Percentiles rank a stretch among this genome's conserved stretches.
These are phyloP conservation scores for Tylopilus sp. DNA, from an alignment of 1,284 basidiomycete genomes.

Conservation along the genomic window DNA sequence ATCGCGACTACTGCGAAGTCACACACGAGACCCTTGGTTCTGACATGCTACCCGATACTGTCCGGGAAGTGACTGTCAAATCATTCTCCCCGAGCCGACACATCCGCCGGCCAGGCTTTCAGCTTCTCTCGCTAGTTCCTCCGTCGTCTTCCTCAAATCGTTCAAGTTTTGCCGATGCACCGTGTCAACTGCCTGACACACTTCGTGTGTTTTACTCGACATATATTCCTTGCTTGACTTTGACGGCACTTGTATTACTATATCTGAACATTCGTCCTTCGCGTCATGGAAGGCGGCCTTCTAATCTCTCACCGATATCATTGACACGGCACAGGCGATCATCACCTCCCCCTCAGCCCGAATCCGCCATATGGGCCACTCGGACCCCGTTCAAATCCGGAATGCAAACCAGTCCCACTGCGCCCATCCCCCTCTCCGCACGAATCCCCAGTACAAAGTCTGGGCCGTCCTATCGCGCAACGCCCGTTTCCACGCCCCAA, in stretches of 20 bases:
- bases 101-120: constrained; percentile 84
- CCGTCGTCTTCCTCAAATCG: constrained; percentile 31
- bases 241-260: constrained; percentile 39
- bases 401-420: constrained; percentile 33
- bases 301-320: constrained; percentile 33
- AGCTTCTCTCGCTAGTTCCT: constrained; percentile 80
- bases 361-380: constrained; percentile 47
- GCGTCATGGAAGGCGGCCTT: constrained; percentile 24
- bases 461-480: constrained; percentile 38
- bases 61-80: constrained; percentile 83
- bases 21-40: constrained; percentile 56
- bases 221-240: constrained; percentile 54
- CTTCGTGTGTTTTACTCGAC: constrained; percentile 68
- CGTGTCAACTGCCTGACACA: constrained; percentile 81
- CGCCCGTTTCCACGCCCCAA: constrained; percentile 36
- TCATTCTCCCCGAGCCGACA: constrained; percentile 86
- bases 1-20: constrained; percentile 90
- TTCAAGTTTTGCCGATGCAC: constrained; percentile 52
- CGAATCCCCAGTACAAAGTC: constrained; percentile 34
- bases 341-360: constrained; percentile 33
- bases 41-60: constrained; percentile 33
- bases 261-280: constrained; percentile 41
- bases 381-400: constrained; percentile 33
- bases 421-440: constrained; percentile 31
- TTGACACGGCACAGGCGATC: constrained; percentile 13